Evolutionary conservation across 2,329 filamentous ascomycete genomes (phyloP).

Genomic region (Lizonia empirigonia): DNA sequence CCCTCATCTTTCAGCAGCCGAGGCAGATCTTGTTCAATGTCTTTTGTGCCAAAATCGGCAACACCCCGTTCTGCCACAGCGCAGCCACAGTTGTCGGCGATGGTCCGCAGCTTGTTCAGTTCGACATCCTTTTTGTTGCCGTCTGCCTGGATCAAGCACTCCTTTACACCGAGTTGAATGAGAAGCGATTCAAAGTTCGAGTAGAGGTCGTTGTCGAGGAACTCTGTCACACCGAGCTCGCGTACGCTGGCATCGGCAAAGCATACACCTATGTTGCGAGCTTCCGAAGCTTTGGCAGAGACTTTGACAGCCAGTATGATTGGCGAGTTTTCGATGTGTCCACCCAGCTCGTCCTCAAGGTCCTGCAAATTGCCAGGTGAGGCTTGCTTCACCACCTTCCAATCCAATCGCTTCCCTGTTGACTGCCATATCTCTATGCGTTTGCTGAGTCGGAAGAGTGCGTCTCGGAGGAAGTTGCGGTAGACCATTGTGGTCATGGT

Average conservation of each 20-base stretch:
- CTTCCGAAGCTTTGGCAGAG: constrained; percentile 82
- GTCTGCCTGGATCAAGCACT: constrained; percentile 86
- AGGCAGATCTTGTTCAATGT: constrained; percentile 94
- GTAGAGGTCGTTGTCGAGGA: constrained; percentile 97
- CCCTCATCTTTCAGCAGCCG: constrained; percentile 86
- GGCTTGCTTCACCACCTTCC: constrained; percentile 87
- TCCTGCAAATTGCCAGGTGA: constrained; percentile 97
- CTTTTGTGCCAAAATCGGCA: constrained; percentile 81
- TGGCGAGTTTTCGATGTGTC: constrained; percentile 84
- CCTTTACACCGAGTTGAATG: constrained; percentile 94
- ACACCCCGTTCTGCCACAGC: constrained; percentile 80
- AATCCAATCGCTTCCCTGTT: constrained; percentile 75
- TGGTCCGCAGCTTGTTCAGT: constrained; percentile 81
- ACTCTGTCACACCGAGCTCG: constrained; percentile 95
- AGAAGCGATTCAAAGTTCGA: constrained; percentile 97
- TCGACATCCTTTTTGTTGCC: constrained; percentile 83
- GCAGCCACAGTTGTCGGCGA: constrained; percentile 90
- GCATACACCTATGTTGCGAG: constrained; percentile 87
- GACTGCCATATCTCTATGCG: constrained; percentile 89
- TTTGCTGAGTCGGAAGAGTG: constrained; percentile 88
- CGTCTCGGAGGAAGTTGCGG: constrained; percentile 92
- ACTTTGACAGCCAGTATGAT: constrained; percentile 97
- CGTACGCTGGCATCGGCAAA: constrained; percentile 97
- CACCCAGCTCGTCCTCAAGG: constrained; percentile 91
- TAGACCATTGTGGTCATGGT: constrained; percentile 96